These are phyloP conservation scores for Ampelocalamus luodianensis DNA, from an alignment of 176 grass and related monocot species.

Conservation along the genomic window DNA sequence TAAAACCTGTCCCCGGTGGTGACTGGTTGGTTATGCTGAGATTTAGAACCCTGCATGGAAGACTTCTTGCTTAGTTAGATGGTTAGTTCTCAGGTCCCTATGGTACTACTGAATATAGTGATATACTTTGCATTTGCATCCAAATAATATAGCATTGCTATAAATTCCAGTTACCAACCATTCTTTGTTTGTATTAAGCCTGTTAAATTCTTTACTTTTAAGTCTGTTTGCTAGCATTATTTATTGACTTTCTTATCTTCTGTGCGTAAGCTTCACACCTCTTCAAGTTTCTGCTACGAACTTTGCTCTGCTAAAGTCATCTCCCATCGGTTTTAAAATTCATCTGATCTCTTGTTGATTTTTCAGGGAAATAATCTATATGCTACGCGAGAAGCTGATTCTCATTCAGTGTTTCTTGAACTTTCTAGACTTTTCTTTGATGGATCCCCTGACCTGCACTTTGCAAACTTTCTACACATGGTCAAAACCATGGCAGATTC, in stretches of 20 bases:
- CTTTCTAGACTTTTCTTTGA: conserved; percentile 89
- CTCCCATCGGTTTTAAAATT: conserved; percentile 18
- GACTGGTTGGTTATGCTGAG: neutral
- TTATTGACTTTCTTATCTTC: neutral
- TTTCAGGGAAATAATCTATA: conserved; percentile 83
- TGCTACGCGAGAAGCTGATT: conserved; percentile 60
- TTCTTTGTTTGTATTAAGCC: neutral
- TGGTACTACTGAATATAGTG: neutral
- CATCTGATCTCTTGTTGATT: conserved; percentile 40
- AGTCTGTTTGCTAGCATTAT: neutral
- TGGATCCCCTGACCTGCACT: conserved; percentile 81
- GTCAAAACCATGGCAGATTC: conserved; percentile 77
- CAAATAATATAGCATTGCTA: neutral
- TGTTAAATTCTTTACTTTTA: neutral
- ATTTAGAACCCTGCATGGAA: neutral
- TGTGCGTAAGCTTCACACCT: conserved; percentile 27
- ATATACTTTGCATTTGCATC: conserved; percentile 1
- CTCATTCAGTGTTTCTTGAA: conserved; percentile 82
- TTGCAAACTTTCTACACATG: conserved; percentile 93
- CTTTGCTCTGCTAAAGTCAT: conserved; percentile 38
- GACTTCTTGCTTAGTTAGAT: conserved; percentile 14
- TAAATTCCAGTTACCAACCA: neutral
- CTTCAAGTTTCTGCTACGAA: neutral
- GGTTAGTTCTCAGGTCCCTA: neutral
- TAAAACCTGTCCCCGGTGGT: neutral